Conservation (phyloP, 768 basidiomycete genomes). For the Filobasidium wieringae region DNA sequence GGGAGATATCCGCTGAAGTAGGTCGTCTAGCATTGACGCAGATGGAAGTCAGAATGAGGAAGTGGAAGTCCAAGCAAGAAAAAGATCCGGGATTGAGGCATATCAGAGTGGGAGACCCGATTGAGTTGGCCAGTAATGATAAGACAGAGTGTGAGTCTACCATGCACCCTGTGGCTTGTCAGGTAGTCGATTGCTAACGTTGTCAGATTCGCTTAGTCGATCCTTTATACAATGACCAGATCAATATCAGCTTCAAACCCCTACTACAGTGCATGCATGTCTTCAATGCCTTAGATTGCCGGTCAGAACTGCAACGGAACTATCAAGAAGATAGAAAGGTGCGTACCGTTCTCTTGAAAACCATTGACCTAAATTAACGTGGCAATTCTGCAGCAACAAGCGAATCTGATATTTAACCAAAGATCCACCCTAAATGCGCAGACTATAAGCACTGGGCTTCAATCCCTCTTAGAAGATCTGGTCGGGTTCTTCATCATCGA, state of each 20-base stretch:
- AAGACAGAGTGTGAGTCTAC: conserved; percentile 83
- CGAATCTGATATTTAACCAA: conserved; percentile 71
- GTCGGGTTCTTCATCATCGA: conserved; percentile 98
- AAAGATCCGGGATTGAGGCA: conserved; percentile 65
- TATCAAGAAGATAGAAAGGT: conserved; percentile 98
- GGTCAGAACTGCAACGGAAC: conserved; percentile 75
- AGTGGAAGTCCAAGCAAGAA: conserved; percentile 74
- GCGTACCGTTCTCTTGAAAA: conserved; percentile 4
- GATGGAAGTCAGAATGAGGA: conserved; percentile 69
- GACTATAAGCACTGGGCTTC: conserved; percentile 44
- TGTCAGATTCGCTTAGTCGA: conserved; percentile 49
- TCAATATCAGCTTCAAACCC: conserved; percentile 85
- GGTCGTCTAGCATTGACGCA: conserved; percentile 77
- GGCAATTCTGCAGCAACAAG: conserved; percentile 64
- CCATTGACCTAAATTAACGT: background rate
- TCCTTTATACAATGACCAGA: conserved; percentile 77
- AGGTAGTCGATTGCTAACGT: too few relatives aligned
- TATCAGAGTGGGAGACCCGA: conserved; percentile 76
- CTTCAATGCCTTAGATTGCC: conserved; percentile 77
- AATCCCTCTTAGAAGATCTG: conserved; percentile 77
- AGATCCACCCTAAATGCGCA: conserved; percentile 35
- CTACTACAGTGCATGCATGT: conserved; percentile 95
- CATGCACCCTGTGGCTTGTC: too few relatives aligned
- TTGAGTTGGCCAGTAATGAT: conserved; percentile 83
- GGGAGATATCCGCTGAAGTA: conserved; percentile 74